Conservation (phyloP, 768 basidiomycete genomes). For the Leccinellum rugosiceps region DNA sequence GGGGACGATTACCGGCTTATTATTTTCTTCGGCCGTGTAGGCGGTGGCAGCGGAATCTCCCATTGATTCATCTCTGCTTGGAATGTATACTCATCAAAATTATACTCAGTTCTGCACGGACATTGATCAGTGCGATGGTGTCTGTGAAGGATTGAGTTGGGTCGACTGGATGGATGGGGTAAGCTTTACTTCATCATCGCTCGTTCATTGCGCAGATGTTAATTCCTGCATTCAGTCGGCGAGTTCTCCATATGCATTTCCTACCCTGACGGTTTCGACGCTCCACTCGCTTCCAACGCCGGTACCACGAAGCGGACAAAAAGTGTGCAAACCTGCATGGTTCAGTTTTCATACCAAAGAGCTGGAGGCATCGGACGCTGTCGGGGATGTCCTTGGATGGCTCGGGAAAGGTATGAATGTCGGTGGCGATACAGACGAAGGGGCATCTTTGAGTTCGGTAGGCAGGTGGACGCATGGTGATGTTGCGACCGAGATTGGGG, state of each 20-base stretch:
- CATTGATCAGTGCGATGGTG: constrained; percentile 66
- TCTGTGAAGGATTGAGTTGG: constrained; percentile 77
- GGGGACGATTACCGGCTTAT: neutral
- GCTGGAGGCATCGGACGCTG: constrained; percentile 57
- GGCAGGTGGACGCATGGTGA: constrained; percentile 50
- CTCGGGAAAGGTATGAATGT: constrained; percentile 33
- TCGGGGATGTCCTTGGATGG: constrained; percentile 58
- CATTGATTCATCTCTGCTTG: constrained; percentile 86
- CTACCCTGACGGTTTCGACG: constrained; percentile 74
- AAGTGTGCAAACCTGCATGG: constrained; percentile 82
- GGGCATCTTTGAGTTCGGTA: constrained; percentile 5
- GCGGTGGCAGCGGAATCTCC: constrained; percentile 78
- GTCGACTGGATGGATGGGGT: constrained; percentile 66
- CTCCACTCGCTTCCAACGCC: constrained; percentile 88
- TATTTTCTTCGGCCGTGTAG: constrained; percentile 35
- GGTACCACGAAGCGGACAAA: constrained; percentile 74
- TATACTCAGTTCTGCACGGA: constrained; percentile 81
- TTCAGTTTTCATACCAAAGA: constrained; percentile 62
- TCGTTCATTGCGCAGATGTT: neutral
- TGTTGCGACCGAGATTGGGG: constrained; percentile 58
- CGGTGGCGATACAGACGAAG: constrained; percentile 12
- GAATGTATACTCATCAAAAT: constrained; percentile 92
- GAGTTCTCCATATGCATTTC: constrained; percentile 80
- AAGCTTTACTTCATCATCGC: constrained; percentile 15
- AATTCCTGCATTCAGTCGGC: constrained; percentile 52